Base-by-base conservation (phyloP, 1,284 basidiomycete species). In the Ceratobasidium sp. region DNA sequence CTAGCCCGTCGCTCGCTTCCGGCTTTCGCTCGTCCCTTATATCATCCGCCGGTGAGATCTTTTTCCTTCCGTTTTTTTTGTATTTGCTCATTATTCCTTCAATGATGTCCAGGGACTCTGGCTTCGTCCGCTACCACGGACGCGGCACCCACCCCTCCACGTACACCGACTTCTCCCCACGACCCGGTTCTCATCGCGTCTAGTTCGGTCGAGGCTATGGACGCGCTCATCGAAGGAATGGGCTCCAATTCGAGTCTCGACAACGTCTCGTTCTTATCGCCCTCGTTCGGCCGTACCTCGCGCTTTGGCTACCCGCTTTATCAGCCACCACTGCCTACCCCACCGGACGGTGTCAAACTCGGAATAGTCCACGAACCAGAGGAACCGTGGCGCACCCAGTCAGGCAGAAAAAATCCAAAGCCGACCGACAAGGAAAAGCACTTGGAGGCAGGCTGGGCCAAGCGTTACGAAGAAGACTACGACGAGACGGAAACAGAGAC, bases 181-280 rank as follows among this genome's bases (percentile, higher is more conserved):
- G 72, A 88, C 21, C 88, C 89, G n/a, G 80, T 92, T 45, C 90
- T 93, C 16, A 86, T 91, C 43, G 91, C 91, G 26, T 90, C 91
- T 10, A 82, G 91, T 8, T 79, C 90, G 3, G 91, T 94, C 16
- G 91, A 92, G 80, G 87, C 87, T 9, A 91, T 94, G 89, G 92
- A 94, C 78, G 91, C 92, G 16, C 81, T 94, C 70, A 92, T 93
- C 16, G 92, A 93, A 76, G 89, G 89, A 12, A 92, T 94, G 90
- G 67, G 57, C 12, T 28, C 59, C 5, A 45, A 9, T 2, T 39
- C 23, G 4, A 59, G 52, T 50, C 67, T 45, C 43, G 61, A 74
- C 59, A 81, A 34, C 79, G 78, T 55, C 78, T 74, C 80, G 86
- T 84, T 75, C 87, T 89, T 67, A 84, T 88, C 74, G 81, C 86